These are phyloP conservation scores for Ophiorrhiza pumila DNA, from an alignment of 257 asterid species.

Conservation along the genomic window DNA sequence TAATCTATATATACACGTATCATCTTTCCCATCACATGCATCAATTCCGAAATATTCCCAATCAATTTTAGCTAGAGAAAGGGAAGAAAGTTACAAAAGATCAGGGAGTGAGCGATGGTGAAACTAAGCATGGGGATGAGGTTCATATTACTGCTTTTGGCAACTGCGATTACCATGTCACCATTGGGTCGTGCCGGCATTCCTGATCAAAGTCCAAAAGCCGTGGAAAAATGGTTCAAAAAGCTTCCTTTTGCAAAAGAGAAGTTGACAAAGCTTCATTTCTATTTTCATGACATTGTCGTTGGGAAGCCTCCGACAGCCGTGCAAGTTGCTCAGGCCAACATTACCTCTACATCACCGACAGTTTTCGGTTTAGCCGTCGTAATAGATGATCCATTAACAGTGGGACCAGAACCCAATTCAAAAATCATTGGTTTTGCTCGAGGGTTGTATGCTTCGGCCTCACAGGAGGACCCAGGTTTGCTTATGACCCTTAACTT, in stretches of 20 bases:
- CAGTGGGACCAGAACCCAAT: background rate
- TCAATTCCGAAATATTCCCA: too few relatives aligned
- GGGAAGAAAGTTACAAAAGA: too few relatives aligned
- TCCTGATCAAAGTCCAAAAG: slow-evolving; percentile 26
- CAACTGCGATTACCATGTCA: background rate
- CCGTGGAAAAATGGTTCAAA: slow-evolving; percentile 32
- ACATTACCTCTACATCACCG: slow-evolving; percentile 12
- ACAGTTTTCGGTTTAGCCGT: slow-evolving; percentile 27
- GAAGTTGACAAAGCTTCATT: slow-evolving; percentile 36
- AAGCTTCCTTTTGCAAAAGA: slow-evolving; percentile 16
- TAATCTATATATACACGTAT: too few relatives aligned
- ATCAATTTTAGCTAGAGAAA: too few relatives aligned
- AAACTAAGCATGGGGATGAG: too few relatives aligned
- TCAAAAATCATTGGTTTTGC: slow-evolving; percentile 26
- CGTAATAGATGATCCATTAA: slow-evolving; percentile 30
- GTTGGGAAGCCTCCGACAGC: slow-evolving; percentile 30
- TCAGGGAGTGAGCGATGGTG: too few relatives aligned
- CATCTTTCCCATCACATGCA: too few relatives aligned
- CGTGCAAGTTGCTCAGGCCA: slow-evolving; percentile 25
- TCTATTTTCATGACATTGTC: slow-evolving; percentile 32
- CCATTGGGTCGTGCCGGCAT: slow-evolving; percentile 3
- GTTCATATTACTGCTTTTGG: background rate
- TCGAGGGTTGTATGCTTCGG: slow-evolving; percentile 31
- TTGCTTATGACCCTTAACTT: slow-evolving; percentile 28
- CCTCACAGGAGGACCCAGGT: slow-evolving; percentile 24